phyloP scores from a whole-genome alignment of 1,139 yeast genomes.

The Debaryomyces nepalensis region DNA sequence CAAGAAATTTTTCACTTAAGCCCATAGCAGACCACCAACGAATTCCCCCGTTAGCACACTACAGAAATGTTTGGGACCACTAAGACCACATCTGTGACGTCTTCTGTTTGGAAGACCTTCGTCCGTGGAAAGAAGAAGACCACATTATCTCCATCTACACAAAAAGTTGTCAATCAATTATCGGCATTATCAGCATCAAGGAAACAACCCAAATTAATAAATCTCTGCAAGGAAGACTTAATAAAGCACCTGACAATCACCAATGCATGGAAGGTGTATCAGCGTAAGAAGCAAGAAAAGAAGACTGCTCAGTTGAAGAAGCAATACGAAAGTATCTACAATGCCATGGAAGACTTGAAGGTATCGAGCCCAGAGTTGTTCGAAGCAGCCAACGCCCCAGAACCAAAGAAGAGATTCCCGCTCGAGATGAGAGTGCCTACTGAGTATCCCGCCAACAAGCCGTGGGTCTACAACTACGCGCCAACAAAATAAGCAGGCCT shows the following conservation, averaged over 20 bases:
- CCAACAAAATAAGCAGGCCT: constrained; percentile 19
- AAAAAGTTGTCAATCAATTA: constrained; percentile 71
- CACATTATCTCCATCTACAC: constrained; percentile 59
- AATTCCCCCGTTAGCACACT: not conserved
- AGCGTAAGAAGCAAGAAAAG: constrained; percentile 51
- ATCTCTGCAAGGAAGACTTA: constrained; percentile 77
- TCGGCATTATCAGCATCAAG: constrained; percentile 85
- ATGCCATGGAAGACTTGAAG: constrained; percentile 78
- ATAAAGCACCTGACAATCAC: constrained; percentile 83
- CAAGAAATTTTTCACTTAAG: constrained; percentile 8
- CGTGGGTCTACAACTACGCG: constrained; percentile 74
- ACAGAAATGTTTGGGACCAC: constrained; percentile 5
- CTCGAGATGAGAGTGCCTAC: constrained; percentile 87
- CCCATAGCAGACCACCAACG: not conserved
- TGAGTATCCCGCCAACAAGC: constrained; percentile 82
- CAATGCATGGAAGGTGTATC: constrained; percentile 78
- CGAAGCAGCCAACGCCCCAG: constrained; percentile 54
- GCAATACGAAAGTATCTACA: constrained; percentile 69
- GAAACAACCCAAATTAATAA: constrained; percentile 83
- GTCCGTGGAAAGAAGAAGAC: constrained; percentile 45
- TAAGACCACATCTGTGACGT: constrained; percentile 2
- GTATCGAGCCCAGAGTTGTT: constrained; percentile 50
- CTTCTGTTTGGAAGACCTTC: constrained; percentile 20
- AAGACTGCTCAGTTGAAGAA: constrained; percentile 53
- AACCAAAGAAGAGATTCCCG: constrained; percentile 63